Base-by-base conservation (phyloP, 257 asterid genomes). In the Scutellaria barbata region DNA sequence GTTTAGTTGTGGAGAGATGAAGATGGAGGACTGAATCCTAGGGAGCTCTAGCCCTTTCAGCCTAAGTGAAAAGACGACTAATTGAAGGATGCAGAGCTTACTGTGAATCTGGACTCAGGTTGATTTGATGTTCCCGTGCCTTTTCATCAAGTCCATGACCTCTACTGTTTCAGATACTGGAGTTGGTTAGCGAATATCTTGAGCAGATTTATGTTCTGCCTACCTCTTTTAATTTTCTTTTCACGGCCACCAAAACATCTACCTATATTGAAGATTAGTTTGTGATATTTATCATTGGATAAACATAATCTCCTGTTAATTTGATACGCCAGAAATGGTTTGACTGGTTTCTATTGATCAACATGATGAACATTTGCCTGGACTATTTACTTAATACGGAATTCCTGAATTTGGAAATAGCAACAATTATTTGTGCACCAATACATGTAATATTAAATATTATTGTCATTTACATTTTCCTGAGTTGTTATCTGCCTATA, bases 401-500 rank as follows among this genome's bases (percentile, higher is more conserved):
- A 53, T 52, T 48, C 68, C 60, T 69, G 14, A 52, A 66, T 35
- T 53, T 40, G 67, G 42, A 69, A 68, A 57, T 47, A 11, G 46
- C 39, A n/a, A 46, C 74, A 54, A 42, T 41, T 48, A 16, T 48
- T 37, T 33, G 39, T 58, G 60, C 57, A 53, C 39, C 12, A 30
- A 43, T 45, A 61, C 33, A 64, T 52, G 25, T 40, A 18, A 20
- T 60, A 18, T 35, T 40, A 41, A 67, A 45, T 50, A 16, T 41
- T 58, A 12, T 51, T 42, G 30, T 40, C 22, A 20, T 30, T 43
- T 17, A 74, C 47, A 59, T 47, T 60, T 42, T 52, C n/a, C 64
- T 71, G 58, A 62, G 47, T 30, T 65, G 57, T 50, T 48, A 35
- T 67, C n/a, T 39, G 58, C 63, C 77, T 61, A 5, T 52, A 68